These are phyloP conservation scores for Pseudogymnoascus sp. DNA, from an alignment of 2,329 filamentous ascomycete species.

Conservation along the genomic window DNA sequence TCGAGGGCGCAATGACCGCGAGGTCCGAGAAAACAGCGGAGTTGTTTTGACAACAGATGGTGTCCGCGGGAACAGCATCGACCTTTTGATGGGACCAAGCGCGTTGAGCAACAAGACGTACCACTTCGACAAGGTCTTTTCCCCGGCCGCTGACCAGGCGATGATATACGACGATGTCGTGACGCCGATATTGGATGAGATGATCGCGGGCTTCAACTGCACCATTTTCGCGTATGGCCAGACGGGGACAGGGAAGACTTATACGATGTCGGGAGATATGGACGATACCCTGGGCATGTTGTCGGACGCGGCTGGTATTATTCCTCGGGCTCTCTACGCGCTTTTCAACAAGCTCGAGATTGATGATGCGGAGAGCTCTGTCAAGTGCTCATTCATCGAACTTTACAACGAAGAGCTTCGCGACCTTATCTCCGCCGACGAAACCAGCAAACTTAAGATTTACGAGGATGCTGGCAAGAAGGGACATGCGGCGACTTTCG, in stretches of 20 bases:
- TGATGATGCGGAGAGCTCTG: constrained; percentile 74
- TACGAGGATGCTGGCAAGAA: constrained; percentile 85
- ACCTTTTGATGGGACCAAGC: constrained; percentile 86
- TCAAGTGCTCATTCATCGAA: constrained; percentile 98
- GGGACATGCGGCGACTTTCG: constrained; percentile 76
- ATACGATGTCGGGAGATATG: constrained; percentile 99
- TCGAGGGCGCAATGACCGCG: constrained; percentile 84
- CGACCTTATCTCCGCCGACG: constrained; percentile 78
- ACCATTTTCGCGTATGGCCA: constrained; percentile 98
- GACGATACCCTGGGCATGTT: constrained; percentile 76
- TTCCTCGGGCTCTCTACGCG: constrained; percentile 81
- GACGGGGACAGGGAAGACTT: constrained; percentile 96
- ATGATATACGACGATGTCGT: constrained; percentile 97
- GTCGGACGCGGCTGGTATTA: constrained; percentile 89
- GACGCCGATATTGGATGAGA: constrained; percentile 89
- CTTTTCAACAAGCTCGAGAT: constrained; percentile 79
- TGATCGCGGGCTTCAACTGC: constrained; percentile 91
- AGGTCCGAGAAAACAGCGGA: constrained; percentile 89
- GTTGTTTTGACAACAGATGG: constrained; percentile 85
- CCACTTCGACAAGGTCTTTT: constrained; percentile 95
- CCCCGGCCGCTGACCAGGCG: constrained; percentile 83
- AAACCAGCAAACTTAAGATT: constrained; percentile 83
- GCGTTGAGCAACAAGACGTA: constrained; percentile 95
- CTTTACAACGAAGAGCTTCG: constrained; percentile 96
- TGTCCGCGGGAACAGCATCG: constrained; percentile 76